Conservation (phyloP, 1,139 yeast genomes). For the Blastobotrys capitulatus region DNA sequence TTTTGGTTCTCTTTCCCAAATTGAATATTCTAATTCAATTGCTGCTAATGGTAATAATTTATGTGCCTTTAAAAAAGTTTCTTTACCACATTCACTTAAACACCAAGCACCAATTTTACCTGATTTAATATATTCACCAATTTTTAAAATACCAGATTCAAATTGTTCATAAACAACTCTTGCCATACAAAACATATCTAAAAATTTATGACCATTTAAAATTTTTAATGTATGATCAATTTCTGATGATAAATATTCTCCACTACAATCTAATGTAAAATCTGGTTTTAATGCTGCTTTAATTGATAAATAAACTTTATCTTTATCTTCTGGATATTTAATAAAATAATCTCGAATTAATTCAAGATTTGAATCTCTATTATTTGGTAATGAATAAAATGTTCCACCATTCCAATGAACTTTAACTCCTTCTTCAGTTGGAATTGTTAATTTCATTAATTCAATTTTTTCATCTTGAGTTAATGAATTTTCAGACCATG, state of each 20-base stretch:
- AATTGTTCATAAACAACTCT: slow-evolving; percentile 51
- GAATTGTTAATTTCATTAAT: slow-evolving; percentile 43
- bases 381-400: slow-evolving; percentile 75
- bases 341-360: slow-evolving; percentile 53
- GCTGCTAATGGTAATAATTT: slow-evolving; percentile 50
- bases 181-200: slow-evolving; percentile 61
- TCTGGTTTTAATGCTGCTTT: slow-evolving; percentile 52
- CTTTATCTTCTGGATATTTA: slow-evolving; percentile 48
- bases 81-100: slow-evolving; percentile 62
- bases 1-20: slow-evolving; percentile 56
- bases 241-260: slow-evolving; percentile 42
- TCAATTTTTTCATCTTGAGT: slow-evolving; percentile 35
- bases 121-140: slow-evolving; percentile 27
- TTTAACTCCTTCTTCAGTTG: slow-evolving; percentile 45
- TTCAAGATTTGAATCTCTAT: slow-evolving; percentile 45
- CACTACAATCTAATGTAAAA: no score
- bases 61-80: slow-evolving; percentile 52
- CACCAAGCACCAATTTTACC: slow-evolving; percentile 54
- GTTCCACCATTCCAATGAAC: slow-evolving; percentile 72
- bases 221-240: slow-evolving; percentile 28
- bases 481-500: slow-evolving; percentile 40
- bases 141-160: slow-evolving; percentile 30
- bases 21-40: slow-evolving; percentile 72
- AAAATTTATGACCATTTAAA: slow-evolving; percentile 10
- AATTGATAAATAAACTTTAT: slow-evolving; percentile 53